A percentile compares a stretch with the other conserved stretches of the same genome.
These are phyloP conservation scores for Sungouiozyma ichnusensis DNA, from an alignment of 805 yeast species.

Conservation along the genomic window DNA sequence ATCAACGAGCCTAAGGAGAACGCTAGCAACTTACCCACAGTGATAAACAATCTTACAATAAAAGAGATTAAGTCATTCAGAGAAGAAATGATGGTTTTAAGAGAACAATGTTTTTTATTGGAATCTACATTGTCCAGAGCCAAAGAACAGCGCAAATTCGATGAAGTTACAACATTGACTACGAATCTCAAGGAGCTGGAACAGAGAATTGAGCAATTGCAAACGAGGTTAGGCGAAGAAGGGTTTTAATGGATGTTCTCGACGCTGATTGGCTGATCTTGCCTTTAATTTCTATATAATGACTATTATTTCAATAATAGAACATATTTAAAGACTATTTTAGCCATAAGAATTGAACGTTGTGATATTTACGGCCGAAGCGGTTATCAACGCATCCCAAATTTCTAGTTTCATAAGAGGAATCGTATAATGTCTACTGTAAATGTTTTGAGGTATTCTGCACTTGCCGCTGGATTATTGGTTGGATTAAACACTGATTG, in stretches of 20 bases:
- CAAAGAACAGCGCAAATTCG: conserved; percentile 61
- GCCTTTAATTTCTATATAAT: neutral
- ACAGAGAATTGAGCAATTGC: conserved; percentile 37
- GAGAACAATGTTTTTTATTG: conserved; percentile 72
- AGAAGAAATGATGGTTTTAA: conserved; percentile 75
- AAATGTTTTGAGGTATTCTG: conserved; percentile 81
- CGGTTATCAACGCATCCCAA: too few species aligned
- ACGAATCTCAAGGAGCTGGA: conserved; percentile 49
- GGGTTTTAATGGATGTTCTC: conserved; percentile 19
- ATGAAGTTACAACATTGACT: conserved; percentile 55
- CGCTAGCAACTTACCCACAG: conserved; percentile 10
- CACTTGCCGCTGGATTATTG: conserved; percentile 76
- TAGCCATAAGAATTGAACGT: too few species aligned
- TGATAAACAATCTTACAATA: conserved; percentile 31
- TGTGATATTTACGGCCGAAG: too few species aligned
- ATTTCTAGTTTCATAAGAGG: too few species aligned
- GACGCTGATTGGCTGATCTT: conserved; percentile 1
- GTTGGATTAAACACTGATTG: conserved; percentile 85
- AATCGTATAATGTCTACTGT: conserved; percentile 45
- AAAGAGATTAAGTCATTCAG: conserved; percentile 49
- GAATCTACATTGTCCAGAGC: conserved; percentile 51
- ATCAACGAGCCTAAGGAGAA: neutral
- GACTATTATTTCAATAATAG: neutral
- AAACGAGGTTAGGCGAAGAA: conserved; percentile 47
- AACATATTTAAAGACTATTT: too few species aligned